These are phyloP conservation scores for Elaeagnus macrophylla DNA, from an alignment of 306 rosid species.

Conservation along the genomic window DNA sequence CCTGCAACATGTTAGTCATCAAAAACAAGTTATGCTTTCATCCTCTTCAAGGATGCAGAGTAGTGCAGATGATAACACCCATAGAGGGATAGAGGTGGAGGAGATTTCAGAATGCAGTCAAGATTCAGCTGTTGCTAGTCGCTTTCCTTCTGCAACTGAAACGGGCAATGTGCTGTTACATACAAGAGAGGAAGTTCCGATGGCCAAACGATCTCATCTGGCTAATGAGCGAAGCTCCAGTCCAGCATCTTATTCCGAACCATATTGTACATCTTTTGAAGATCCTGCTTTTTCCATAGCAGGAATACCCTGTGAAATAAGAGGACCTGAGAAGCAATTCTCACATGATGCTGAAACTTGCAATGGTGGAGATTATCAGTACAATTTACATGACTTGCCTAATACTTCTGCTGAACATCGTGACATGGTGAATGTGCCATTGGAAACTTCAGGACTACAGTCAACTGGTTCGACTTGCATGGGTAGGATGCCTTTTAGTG, in stretches of 20 bases:
- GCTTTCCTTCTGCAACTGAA: slow-evolving; percentile 32
- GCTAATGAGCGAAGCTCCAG: slow-evolving; percentile 44
- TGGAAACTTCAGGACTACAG: slow-evolving; percentile 37
- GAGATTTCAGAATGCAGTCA: slow-evolving; percentile 87
- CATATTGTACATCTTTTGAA: slow-evolving; percentile 54
- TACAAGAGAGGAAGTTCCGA: slow-evolving; percentile 39
- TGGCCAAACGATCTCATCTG: slow-evolving; percentile 36
- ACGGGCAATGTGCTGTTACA: slow-evolving; percentile 38
- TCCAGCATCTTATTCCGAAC: slow-evolving; percentile 62
- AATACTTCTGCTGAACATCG: slow-evolving; percentile 33
- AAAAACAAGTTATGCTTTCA: slow-evolving; percentile 40
- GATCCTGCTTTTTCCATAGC: slow-evolving; percentile 45
- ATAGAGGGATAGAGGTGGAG: slow-evolving; percentile 52
- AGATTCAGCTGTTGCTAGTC: slow-evolving; percentile 50
- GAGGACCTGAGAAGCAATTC: slow-evolving; percentile 36
- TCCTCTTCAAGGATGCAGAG: slow-evolving; percentile 60
- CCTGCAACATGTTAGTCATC: slow-evolving; percentile 48
- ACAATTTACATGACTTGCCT: slow-evolving; percentile 40
- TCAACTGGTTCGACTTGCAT: slow-evolving; percentile 32
- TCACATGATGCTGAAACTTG: slow-evolving; percentile 45
- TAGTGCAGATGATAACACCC: slow-evolving; percentile 63
- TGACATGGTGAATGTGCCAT: slow-evolving; percentile 29
- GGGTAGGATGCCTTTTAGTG: slow-evolving; percentile 29
- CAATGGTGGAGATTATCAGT: slow-evolving; percentile 31
- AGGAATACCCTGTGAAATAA: slow-evolving; percentile 45